Evolutionary conservation across 2,329 filamentous ascomycete species (phyloP), one percentile per base, ranked within the genome.

Genomic region (Escovopsis sp.): DNA sequence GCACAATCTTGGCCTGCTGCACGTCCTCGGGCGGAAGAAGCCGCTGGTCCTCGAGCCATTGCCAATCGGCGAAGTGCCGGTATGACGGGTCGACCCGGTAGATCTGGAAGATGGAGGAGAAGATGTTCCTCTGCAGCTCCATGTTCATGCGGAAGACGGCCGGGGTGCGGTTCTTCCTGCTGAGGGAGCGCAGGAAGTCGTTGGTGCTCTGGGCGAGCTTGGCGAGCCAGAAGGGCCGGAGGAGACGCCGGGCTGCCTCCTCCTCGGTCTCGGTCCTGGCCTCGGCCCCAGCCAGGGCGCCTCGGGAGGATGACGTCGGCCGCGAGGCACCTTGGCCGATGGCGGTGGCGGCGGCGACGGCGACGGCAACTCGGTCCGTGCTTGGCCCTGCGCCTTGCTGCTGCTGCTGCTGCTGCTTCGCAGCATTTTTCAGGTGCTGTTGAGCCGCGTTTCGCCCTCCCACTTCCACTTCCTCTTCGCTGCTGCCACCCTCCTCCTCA

Each of bases 61-160:
- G 13, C 34, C 47, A 44, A 41, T 58, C 46, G 17, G 61, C 45
- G 31, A 60, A 52, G 0, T 46, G 43, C 5, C 30, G 27, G 3
- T 36, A 39, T 5, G 39, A 21, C 5, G 41, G 38, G n/a, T 38
- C 35, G 11, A 45, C 40, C 8, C 9, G 21, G 34, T 50, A 58
- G 21, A 46, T 40, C 7, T 44, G 39, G 6, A 48, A 47, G 21
- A 50, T 43, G 21, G 38, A 40, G 19, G 41, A 39, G 36, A 57
- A 55, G 7, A 45, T 35, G 12, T 41, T 42, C 32, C 47, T 42
- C 28, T 51, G 55, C 21, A 52, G 45, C 13, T 39, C 29, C 9
- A 54, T 38, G 15, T 48, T 41, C 10, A 40, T 38, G 18, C 38
- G 35, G 18, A 46, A 45, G 14, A 55, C 36, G 8, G 41, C 36